Evolutionary conservation across 768 basidiomycete genomes (phyloP), one percentile per base, ranked within the genome.

Genomic region (Tephrocybe sp.): DNA sequence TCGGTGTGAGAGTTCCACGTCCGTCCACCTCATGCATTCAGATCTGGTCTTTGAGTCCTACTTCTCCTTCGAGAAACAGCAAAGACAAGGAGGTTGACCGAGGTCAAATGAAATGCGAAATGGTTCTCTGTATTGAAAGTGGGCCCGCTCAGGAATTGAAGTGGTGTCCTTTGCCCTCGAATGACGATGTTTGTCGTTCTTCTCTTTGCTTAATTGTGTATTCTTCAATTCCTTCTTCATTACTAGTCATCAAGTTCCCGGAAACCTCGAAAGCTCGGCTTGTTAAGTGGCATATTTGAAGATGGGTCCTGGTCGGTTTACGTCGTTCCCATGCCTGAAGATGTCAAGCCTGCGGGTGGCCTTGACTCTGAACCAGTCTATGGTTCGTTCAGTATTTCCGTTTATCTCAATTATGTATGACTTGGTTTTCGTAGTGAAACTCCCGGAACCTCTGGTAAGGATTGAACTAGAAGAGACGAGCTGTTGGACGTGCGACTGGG

Each of bases 91-190:
- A 51, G 32, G 14, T 48, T 5, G 71, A 78, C 40, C 42, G 53
- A 1, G 83, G 83, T 0, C 66, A 72, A 49, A 78, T 90, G 74
- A 71, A 62, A 14, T 96, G 94, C 56, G 93, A 92, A 62, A 76
- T 97, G 76, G 84, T 94, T 2, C 61, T 98, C 0, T 95, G 93
- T 54, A 57, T 92, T 8, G 86, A 94, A n/a, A 74, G 76, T 16
- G 93, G 95, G 0, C 79, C 88, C 4, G 88, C 85, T 2, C 79
- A 84, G 57, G 87, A 90, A 44, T 63, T 95, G 12, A 92, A 87
- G 68, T 98, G 96, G 95, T 95, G 95, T 66, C 96, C 96, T 3
- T 64, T 93, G 23, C 93, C 94, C 0, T 83, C 87, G 14, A 81
- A 91, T 58, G 91, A 92, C 55, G 54, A 61, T 35, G 73, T 76